Conservation (phyloP, 169 alveolate species). For the Plasmodium relictum region DNA sequence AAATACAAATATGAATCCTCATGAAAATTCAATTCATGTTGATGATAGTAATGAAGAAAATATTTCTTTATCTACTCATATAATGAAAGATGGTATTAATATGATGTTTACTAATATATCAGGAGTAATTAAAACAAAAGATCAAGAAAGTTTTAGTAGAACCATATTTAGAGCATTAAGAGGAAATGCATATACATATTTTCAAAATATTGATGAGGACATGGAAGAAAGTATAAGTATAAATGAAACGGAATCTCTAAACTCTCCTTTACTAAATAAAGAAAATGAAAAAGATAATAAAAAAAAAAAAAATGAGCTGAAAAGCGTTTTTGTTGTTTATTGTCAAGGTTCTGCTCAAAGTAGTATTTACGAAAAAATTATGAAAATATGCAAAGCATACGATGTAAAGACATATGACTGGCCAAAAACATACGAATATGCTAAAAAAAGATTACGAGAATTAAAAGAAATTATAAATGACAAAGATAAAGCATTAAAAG, state of each 20-base stretch:
- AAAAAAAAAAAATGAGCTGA: conserved; percentile 79
- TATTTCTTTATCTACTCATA: conserved; percentile 74
- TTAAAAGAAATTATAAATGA: conserved; percentile 89
- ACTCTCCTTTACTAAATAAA: not conserved
- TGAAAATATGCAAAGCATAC: conserved; percentile 94
- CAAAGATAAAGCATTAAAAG: conserved; percentile 92
- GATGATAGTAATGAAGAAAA: conserved; percentile 81
- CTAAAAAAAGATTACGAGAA: conserved; percentile 82
- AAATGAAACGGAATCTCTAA: conserved; percentile 62
- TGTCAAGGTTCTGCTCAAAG: conserved; percentile 92
- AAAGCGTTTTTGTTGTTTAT: conserved; percentile 95
- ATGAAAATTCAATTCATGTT: not conserved
- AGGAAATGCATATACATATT: conserved; percentile 96
- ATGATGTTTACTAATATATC: conserved; percentile 90
- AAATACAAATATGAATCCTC: conserved; percentile 2
- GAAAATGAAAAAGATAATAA: not conserved
- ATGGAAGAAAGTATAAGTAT: conserved; percentile 81
- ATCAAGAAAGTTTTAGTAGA: conserved; percentile 94
- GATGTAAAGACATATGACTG: conserved; percentile 91
- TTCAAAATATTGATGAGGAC: conserved; percentile 90
- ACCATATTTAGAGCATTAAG: conserved; percentile 97
- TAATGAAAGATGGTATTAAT: conserved; percentile 78
- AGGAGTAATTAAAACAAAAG: conserved; percentile 94
- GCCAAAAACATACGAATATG: conserved; percentile 86
- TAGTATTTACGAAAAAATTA: conserved; percentile 91